Conservation (phyloP, 2,329 filamentous ascomycete species). For the Botrytis paeoniae region DNA sequence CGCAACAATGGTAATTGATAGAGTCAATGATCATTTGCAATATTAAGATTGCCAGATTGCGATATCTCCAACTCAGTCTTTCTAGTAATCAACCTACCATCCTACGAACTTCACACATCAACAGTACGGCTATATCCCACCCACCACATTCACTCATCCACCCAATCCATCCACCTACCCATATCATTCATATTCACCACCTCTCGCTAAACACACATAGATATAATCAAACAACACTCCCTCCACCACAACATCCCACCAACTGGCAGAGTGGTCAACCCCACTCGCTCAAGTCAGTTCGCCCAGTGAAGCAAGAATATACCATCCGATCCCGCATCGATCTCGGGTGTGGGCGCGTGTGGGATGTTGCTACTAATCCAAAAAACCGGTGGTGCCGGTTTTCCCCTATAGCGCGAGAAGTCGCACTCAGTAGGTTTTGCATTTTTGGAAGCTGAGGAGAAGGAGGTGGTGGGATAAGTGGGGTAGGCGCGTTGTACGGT, state of each 20-base stretch:
- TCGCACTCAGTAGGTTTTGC: neutral
- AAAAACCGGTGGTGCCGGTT: neutral
- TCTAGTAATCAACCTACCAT: neutral
- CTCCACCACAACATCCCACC: neutral
- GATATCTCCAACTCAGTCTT: neutral
- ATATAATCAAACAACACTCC: neutral
- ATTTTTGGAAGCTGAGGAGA: neutral
- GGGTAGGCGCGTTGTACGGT: no score
- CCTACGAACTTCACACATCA: neutral
- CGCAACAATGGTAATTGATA: neutral
- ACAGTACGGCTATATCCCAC: neutral
- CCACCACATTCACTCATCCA: neutral
- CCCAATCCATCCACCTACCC: no score
- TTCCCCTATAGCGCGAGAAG: neutral
- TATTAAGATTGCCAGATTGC: neutral
- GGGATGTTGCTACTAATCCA: neutral
- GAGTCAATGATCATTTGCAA: neutral
- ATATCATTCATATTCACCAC: neutral
- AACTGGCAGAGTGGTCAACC: neutral
- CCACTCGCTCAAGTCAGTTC: neutral
- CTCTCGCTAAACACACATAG: neutral
- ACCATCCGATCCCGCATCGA: neutral
- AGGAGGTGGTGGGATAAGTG: neutral
- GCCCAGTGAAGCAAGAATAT: neutral
- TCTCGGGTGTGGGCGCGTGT: neutral